Evolutionary conservation across 768 basidiomycete species (phyloP), one percentile per base, ranked within the genome.

Genomic region (Boletus insuetus): DNA sequence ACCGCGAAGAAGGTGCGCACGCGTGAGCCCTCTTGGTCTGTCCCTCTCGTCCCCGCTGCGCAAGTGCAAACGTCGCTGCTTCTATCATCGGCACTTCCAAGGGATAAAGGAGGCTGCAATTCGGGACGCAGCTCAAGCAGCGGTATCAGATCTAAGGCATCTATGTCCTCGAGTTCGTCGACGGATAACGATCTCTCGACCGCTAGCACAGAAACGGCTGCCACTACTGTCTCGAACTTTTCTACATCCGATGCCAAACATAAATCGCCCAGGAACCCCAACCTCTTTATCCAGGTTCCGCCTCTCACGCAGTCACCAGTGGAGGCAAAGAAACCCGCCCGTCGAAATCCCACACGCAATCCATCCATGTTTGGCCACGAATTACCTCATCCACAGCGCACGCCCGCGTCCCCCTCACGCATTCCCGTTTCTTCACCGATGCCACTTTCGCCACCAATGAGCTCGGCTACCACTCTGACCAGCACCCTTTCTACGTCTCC

Each of bases 361-460:
- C 84, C 84, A 34, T 85, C 81, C 62, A 85, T 85, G 62, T 81
- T 87, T 60, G 87, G 85, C 38, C 78, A 75, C 53, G 87, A 87
- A 67, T 76, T 87, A 35, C 85, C 84, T 37, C 73, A 69, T 45
- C 72, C 79, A 26, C 74, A 75, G 48, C 62, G 65, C 31, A 73
- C 72, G 6, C 67, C 73, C 22, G 46, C 67, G 14, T 63, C 66
- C 16, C 69, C 69, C 10, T 63, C 69, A 2, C 69, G 67, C 24
- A 68, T 71, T 43, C 69, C 66, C 1, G 55, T 69, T 50, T 70
- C 67, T 16, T 67, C 67, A 1, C 69, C 71, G 49, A 50, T 58
- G 2, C 54, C 63, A 12, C 55, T 69, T 51, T 61, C 55, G 4
- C 52, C 66, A 12, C 38, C 65, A 31, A 54, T 49, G 38, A 56